Percentiles rank a stretch among this genome's conserved stretches.
Evolutionary conservation across 441 rosid genomes (phyloP).

Genomic region (Adansonia rubrostipa): DNA sequence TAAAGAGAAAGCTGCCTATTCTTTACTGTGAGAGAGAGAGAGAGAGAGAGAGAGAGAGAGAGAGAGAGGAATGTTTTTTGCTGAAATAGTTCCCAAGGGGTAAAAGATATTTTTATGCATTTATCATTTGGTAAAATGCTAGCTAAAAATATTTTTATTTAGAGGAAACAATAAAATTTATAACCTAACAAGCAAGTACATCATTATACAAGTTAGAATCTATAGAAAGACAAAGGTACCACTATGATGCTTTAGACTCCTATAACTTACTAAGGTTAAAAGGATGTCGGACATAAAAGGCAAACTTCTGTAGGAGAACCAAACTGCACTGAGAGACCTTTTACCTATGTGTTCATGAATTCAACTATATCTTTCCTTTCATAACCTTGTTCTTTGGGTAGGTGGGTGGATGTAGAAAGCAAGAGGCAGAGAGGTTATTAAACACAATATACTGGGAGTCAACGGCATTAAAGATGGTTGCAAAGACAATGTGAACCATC

Average conservation of each 20-base stretch:
- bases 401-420: not conserved
- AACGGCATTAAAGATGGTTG: not conserved
- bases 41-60: not conserved
- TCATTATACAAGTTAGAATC: not conserved
- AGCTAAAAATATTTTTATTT: not conserved
- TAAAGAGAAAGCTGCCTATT: not conserved
- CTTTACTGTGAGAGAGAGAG: not conserved
- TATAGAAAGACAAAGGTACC: slow-evolving; percentile 5
- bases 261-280: not conserved
- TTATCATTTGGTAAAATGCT: slow-evolving; percentile 6
- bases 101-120: not conserved
- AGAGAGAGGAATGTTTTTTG: not conserved
- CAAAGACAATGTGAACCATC: not conserved
- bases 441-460: not conserved
- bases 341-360: not conserved
- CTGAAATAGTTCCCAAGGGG: not conserved
- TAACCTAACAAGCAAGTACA: not conserved
- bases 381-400: slow-evolving; percentile 3
- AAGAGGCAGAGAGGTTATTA: not conserved
- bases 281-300: not conserved
- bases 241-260: not conserved
- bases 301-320: not conserved
- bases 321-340: not conserved
- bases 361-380: not conserved
- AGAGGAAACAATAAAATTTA: not conserved